Conservation (phyloP, 2,329 filamentous ascomycete genomes). For the Cercospora sp. region DNA sequence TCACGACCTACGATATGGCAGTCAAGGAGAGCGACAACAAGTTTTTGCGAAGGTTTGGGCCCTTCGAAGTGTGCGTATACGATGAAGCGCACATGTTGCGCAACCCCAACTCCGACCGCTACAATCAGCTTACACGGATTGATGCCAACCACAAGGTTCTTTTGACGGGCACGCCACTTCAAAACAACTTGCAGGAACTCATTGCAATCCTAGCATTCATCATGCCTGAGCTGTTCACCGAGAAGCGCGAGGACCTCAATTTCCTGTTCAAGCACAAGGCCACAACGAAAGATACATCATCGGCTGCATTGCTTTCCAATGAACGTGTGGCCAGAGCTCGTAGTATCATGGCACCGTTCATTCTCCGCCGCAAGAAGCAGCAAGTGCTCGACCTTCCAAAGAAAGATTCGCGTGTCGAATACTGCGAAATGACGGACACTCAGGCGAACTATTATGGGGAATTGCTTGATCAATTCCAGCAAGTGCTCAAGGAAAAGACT, state of each 20-base stretch:
- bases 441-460: constrained; percentile 74
- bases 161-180: constrained; percentile 85
- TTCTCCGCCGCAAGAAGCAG: constrained; percentile 87
- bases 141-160: constrained; percentile 80
- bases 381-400: constrained; percentile 79
- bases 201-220: constrained; percentile 91
- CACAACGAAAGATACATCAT: constrained; percentile 71
- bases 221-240: constrained; percentile 78
- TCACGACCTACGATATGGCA: constrained; percentile 71
- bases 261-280: constrained; percentile 91
- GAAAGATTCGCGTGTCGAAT: constrained; percentile 75
- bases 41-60: constrained; percentile 60
- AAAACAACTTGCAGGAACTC: constrained; percentile 92
- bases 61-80: constrained; percentile 66
- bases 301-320: constrained; percentile 80
- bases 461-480: constrained; percentile 62
- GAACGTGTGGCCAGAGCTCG: constrained; percentile 84
- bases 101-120: constrained; percentile 79
- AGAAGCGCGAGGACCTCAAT: constrained; percentile 74
- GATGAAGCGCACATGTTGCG: constrained; percentile 95
- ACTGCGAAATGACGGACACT: constrained; percentile 72
- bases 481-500: constrained; percentile 61
- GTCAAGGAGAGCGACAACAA: constrained; percentile 60
- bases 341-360: constrained; percentile 92
- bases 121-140: constrained; percentile 75